Conservation (phyloP, 2,329 filamentous ascomycete species). For the Phoma sp. region DNA sequence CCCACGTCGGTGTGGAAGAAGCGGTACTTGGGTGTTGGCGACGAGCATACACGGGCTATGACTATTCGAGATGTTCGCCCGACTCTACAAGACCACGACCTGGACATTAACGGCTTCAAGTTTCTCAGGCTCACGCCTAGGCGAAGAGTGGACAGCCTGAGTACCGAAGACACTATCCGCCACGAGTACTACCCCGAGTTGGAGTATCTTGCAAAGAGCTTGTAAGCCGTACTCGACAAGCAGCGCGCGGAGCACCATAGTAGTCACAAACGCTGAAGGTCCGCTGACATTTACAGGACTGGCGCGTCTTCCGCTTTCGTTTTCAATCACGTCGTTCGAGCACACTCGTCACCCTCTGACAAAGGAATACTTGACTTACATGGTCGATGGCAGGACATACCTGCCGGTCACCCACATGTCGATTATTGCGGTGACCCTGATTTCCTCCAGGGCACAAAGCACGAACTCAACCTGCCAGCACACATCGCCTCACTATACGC, state of each 20-base stretch:
- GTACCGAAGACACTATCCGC: conserved; percentile 21
- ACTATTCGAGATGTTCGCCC: conserved; percentile 53
- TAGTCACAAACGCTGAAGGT: neutral
- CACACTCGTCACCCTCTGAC: conserved; percentile 55
- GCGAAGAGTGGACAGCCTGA: conserved; percentile 10
- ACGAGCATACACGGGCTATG: conserved; percentile 30
- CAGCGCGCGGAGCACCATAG: neutral
- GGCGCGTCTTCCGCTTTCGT: conserved; percentile 30
- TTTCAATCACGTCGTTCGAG: conserved; percentile 50
- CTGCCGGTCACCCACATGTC: conserved; percentile 29
- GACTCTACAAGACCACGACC: conserved; percentile 21
- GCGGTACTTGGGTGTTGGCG: conserved; percentile 15
- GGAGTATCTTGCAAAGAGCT: conserved; percentile 18
- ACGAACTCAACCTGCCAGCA: conserved; percentile 25
- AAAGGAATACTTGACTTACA: conserved; percentile 52
- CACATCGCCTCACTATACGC: conserved; percentile 10
- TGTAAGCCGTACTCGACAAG: conserved; percentile 11
- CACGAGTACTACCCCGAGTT: conserved; percentile 27
- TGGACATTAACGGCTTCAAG: conserved; percentile 6
- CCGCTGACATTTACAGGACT: conserved; percentile 15
- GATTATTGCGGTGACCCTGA: conserved; percentile 24
- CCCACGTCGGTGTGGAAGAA: conserved; percentile 21
- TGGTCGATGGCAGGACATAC: conserved; percentile 49
- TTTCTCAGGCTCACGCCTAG: conserved; percentile 21
- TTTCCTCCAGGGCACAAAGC: conserved; percentile 19